These are phyloP conservation scores for Pistacia integerrima DNA, from an alignment of 345 rosid genomes.

Conservation along the genomic window DNA sequence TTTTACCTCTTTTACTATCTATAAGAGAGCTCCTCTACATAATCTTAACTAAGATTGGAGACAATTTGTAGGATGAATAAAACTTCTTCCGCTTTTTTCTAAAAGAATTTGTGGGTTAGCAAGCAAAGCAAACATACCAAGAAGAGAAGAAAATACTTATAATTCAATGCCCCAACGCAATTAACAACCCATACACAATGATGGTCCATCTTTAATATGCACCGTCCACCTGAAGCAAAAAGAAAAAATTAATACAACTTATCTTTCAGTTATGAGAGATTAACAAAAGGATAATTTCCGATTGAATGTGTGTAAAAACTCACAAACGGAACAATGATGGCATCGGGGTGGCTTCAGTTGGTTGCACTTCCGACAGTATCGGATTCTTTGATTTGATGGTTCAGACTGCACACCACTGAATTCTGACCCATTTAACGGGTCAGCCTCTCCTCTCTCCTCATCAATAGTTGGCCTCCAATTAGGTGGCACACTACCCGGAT, in stretches of 20 bases:
- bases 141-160: slow-evolving; percentile 92
- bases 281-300: neutral
- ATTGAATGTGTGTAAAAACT: slow-evolving; percentile 27
- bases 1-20: neutral
- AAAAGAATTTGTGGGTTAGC: neutral
- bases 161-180: slow-evolving; percentile 94
- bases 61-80: neutral
- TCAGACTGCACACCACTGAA: slow-evolving; percentile 58
- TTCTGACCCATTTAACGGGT: slow-evolving; percentile 66
- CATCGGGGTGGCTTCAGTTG: slow-evolving; percentile 94
- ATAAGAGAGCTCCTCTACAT: neutral
- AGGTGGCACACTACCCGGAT: slow-evolving; percentile 91
- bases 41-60: neutral
- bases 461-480: slow-evolving; percentile 80
- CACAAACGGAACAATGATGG: slow-evolving; percentile 97
- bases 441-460: slow-evolving; percentile 85
- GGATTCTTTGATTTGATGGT: slow-evolving; percentile 55
- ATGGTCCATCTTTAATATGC: slow-evolving; percentile 95
- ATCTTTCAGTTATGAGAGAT: slow-evolving; percentile 5
- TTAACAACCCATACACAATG: slow-evolving; percentile 99
- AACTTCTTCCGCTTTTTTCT: neutral
- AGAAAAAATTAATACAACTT: slow-evolving; percentile 19
- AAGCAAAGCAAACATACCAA: slow-evolving; percentile 59
- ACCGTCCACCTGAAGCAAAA: slow-evolving; percentile 74
- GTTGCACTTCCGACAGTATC: slow-evolving; percentile 89